Conservation (phyloP, 495 filamentous ascomycete genomes). For the Pseudotulostoma volvatum region DNA sequence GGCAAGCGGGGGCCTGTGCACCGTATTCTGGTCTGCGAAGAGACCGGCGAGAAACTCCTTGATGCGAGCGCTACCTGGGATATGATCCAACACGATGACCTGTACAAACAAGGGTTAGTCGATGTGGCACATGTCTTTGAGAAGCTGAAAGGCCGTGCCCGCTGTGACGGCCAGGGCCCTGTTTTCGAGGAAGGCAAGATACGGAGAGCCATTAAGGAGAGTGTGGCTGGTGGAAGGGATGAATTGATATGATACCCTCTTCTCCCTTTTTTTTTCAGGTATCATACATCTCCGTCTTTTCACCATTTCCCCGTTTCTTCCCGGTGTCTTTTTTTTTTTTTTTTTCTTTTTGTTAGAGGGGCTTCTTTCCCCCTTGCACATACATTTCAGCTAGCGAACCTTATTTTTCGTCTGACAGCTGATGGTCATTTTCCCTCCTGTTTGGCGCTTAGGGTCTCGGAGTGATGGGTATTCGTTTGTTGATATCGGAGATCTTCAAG, state of each 20-base stretch:
- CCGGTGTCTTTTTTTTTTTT: too few relatives aligned
- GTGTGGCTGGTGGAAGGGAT: slow-evolving; percentile 54
- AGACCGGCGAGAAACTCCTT: slow-evolving; percentile 59
- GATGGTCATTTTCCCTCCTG: too few relatives aligned
- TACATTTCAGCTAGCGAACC: too few relatives aligned
- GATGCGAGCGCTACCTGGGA: slow-evolving; percentile 82
- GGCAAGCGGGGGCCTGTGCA: slow-evolving; percentile 37
- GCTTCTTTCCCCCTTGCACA: too few relatives aligned
- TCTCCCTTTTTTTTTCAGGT: slow-evolving; percentile 28
- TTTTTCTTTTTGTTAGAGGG: too few relatives aligned
- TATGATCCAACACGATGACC: slow-evolving; percentile 64
- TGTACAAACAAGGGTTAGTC: slow-evolving; percentile 66
- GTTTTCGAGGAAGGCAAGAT: slow-evolving; percentile 73
- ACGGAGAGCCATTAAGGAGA: slow-evolving; percentile 58
- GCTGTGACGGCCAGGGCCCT: slow-evolving; percentile 81
- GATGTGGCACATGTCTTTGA: slow-evolving; percentile 69
- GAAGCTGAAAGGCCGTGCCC: slow-evolving; percentile 53
- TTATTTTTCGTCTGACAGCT: too few relatives aligned
- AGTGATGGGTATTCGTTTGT: too few relatives aligned
- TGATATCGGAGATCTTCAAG: too few relatives aligned
- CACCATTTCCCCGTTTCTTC: too few relatives aligned
- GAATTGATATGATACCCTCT: slow-evolving; percentile 43
- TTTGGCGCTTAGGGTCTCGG: too few relatives aligned
- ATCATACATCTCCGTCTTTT: too few relatives aligned
- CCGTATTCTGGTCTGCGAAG: slow-evolving; percentile 45